A percentile compares a stretch with the other conserved stretches of the same genome.
Conservation (phyloP, 768 basidiomycete species). For the Mycena alexandri region DNA sequence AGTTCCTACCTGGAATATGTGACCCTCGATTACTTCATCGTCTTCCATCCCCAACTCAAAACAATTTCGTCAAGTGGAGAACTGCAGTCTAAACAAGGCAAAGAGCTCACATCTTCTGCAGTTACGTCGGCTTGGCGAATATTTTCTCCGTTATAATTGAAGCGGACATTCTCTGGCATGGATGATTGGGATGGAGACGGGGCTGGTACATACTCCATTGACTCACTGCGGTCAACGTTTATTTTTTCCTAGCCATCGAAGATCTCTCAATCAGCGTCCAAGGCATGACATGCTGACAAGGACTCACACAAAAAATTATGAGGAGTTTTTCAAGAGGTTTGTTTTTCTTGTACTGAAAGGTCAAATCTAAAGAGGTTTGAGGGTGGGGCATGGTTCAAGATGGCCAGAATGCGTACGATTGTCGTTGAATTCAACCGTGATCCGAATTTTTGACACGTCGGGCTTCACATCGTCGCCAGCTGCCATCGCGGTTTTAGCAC, state of each 20-base stretch:
- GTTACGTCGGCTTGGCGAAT: background rate
- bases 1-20: constrained; percentile 13
- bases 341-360: constrained; percentile 15
- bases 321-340: constrained; percentile 15
- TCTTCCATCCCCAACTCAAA: constrained; percentile 20
- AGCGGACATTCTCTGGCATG: background rate
- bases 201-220: too few species aligned
- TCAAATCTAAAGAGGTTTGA: constrained; percentile 1
- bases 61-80: background rate
- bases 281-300: background rate
- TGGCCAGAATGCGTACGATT: background rate
- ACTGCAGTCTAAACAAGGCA: background rate
- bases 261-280: background rate
- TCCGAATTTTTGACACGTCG: constrained; percentile 14
- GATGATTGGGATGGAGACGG: background rate
- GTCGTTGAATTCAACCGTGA: constrained; percentile 5
- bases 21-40: constrained; percentile 13
- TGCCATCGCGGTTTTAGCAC: constrained; percentile 10
- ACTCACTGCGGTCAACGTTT: constrained; percentile 12
- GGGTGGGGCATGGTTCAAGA: too few species aligned
- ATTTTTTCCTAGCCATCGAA: constrained; percentile 7
- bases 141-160: constrained; percentile 2
- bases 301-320: constrained; percentile 12
- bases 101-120: constrained; percentile 1
- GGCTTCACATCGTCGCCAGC: constrained; percentile 23